Evolutionary conservation across 192 early-diverging fungal genomes (phyloP).

Genomic region (Blastocladiella britannica): DNA sequence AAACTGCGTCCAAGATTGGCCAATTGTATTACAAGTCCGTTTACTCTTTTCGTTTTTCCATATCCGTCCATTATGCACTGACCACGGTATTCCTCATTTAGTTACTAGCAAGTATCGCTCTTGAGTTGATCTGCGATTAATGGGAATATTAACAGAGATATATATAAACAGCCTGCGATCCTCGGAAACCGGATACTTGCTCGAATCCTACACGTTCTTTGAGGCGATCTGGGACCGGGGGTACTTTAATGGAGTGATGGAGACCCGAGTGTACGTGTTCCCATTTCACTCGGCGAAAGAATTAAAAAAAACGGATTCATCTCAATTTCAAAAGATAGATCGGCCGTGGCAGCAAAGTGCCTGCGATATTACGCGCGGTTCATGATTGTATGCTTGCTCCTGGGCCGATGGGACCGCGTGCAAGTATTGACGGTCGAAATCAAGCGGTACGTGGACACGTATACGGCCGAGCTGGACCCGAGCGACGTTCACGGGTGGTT

Average conservation of each 20-base stretch:
- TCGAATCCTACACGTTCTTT: slow-evolving; percentile 88
- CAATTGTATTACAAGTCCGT: slow-evolving; percentile 61
- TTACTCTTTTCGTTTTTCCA: slow-evolving; percentile 26
- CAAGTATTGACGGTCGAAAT: slow-evolving; percentile 67
- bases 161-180: slow-evolving; percentile 43
- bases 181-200: slow-evolving; percentile 86
- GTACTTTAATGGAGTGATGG: slow-evolving; percentile 88
- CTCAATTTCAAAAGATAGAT: slow-evolving; percentile 18
- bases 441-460: slow-evolving; percentile 65
- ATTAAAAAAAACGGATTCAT: slow-evolving; percentile 1
- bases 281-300: neutral
- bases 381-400: slow-evolving; percentile 77
- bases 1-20: slow-evolving; percentile 94
- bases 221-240: slow-evolving; percentile 82
- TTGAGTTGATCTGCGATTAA: too few relatives aligned
- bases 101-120: too few relatives aligned
- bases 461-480: slow-evolving; percentile 64
- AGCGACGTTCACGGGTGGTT: slow-evolving; percentile 81
- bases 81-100: too few relatives aligned
- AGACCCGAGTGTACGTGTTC: slow-evolving; percentile 59
- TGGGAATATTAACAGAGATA: slow-evolving; percentile 1
- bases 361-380: slow-evolving; percentile 94
- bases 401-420: slow-evolving; percentile 65
- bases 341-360: slow-evolving; percentile 87
- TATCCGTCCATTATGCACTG: too few relatives aligned